Evolutionary conservation across 1,284 basidiomycete species (phyloP), one percentile per base, ranked within the genome.

Genomic region (Neonothopanus nambi): DNA sequence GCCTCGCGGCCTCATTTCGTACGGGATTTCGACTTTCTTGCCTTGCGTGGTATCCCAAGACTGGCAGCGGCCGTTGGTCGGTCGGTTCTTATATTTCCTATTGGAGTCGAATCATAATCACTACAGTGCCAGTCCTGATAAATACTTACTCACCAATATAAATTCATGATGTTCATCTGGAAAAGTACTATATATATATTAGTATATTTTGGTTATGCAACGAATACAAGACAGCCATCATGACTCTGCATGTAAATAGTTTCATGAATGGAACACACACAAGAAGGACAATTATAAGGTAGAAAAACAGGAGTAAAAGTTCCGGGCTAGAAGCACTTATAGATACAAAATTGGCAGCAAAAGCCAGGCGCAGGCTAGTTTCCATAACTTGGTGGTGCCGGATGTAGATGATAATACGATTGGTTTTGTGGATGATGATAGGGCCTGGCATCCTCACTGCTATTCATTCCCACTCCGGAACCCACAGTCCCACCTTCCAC

Each of bases 1-100:
- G 77, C 77, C 20, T 73, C 80, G 21, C 77, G 78, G 21, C 89
- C 89, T 17, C 78, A 85, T 64, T 75, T 77, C 55, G 74, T 91
- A 36, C 76, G 79, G 44, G 85, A 89, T 63, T 89, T 92, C 62
- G 89, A 91, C 70, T 92, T 90, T 69, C 66, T 91, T 48, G 74
- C 77, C 8, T 59, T 75, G 33, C 70, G 70, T 28, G 79, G 81
- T 28, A 82, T 82, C 56, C 81, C 85, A 49, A 72, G 82, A 40
- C 77, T 92, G 52, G 88, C 78, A 2, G 83, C 82, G 5, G 87
- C 84, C 13, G 75, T 87, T 18, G 85, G 85, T 38, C 69, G 73
- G 51, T 77, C 78, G 50, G 68, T 90, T 17, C 62, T 70, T 17
- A 67, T 82, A 44, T 79, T 81, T 56, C 67, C 74, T 42, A 75